These are phyloP conservation scores for Epichloe bromicola DNA, from an alignment of 2,329 filamentous ascomycete species.

Conservation along the genomic window DNA sequence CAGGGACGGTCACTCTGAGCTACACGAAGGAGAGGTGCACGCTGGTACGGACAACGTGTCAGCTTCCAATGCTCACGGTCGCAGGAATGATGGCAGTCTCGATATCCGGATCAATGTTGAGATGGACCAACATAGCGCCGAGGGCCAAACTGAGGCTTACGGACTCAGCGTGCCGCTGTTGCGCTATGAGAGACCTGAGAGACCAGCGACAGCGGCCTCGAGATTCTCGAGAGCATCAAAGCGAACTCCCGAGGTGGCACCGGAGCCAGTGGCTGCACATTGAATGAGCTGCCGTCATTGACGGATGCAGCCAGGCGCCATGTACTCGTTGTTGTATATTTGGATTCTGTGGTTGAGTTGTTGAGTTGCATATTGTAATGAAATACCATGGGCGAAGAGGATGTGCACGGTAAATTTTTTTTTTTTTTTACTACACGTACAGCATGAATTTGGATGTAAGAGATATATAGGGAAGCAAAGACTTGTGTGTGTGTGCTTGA, in stretches of 20 bases:
- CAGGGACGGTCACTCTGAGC: slow-evolving; percentile 54
- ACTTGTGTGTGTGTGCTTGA: too few relatives aligned
- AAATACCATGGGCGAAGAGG: background rate
- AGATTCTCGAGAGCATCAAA: slow-evolving; percentile 5
- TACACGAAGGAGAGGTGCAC: slow-evolving; percentile 64
- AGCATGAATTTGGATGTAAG: background rate
- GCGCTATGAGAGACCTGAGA: slow-evolving; percentile 20
- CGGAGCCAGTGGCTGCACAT: background rate
- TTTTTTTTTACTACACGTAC: background rate
- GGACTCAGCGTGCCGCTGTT: slow-evolving; percentile 74
- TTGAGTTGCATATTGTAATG: background rate
- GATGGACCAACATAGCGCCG: slow-evolving; percentile 67
- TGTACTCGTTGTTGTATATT: background rate
- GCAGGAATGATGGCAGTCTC: slow-evolving; percentile 46
- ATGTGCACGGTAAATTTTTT: background rate
- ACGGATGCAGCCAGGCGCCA: background rate
- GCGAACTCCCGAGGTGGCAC: background rate
- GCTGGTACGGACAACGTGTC: slow-evolving; percentile 71
- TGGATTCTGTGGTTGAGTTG: background rate
- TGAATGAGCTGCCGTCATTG: background rate
- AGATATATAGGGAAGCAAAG: background rate
- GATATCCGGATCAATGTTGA: slow-evolving; percentile 83
- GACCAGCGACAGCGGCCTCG: background rate
- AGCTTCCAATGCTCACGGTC: slow-evolving; percentile 43
- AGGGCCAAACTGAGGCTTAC: slow-evolving; percentile 71